Percentiles rank a stretch among this genome's conserved stretches.
These are phyloP conservation scores for Bryoglossum gracile DNA, from an alignment of 495 filamentous ascomycete species.

Conservation along the genomic window DNA sequence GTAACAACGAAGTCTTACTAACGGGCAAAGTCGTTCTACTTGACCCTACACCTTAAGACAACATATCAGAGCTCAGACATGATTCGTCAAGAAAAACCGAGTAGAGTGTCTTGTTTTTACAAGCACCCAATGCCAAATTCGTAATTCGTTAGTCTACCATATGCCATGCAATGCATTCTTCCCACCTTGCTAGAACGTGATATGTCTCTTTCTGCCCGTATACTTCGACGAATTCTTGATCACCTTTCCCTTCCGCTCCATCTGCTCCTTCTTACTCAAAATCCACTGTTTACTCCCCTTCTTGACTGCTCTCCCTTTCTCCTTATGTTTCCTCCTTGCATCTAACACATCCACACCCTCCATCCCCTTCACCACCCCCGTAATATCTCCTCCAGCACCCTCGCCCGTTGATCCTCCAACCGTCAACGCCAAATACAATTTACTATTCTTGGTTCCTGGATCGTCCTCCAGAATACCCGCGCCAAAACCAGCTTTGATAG, in stretches of 20 bases:
- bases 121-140: conserved; percentile 4
- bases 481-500: conserved; percentile 89
- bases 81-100: not conserved
- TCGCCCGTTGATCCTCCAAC: conserved; percentile 73
- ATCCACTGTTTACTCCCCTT: conserved; percentile 92
- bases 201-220: conserved; percentile 71
- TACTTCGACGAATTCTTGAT: conserved; percentile 88
- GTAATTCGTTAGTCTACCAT: conserved; percentile 2
- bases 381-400: conserved; percentile 65
- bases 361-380: conserved; percentile 77
- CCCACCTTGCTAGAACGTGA: conserved; percentile 17
- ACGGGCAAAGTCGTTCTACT: too few species aligned
- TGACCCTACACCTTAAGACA: too few species aligned
- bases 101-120: not conserved
- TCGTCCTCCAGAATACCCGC: conserved; percentile 94
- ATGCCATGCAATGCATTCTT: conserved; percentile 23
- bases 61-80: too few species aligned
- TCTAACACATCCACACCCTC: conserved; percentile 82
- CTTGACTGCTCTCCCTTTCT: conserved; percentile 43
- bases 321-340: conserved; percentile 47
- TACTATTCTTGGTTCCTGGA: conserved; percentile 87
- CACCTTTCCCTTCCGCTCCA: conserved; percentile 88
- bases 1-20: too few species aligned
- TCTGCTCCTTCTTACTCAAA: conserved; percentile 88
- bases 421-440: conserved; percentile 88